Evolutionary conservation across 139 green algal genomes (phyloP).

Genomic region (Medakamo hakoo): DNA sequence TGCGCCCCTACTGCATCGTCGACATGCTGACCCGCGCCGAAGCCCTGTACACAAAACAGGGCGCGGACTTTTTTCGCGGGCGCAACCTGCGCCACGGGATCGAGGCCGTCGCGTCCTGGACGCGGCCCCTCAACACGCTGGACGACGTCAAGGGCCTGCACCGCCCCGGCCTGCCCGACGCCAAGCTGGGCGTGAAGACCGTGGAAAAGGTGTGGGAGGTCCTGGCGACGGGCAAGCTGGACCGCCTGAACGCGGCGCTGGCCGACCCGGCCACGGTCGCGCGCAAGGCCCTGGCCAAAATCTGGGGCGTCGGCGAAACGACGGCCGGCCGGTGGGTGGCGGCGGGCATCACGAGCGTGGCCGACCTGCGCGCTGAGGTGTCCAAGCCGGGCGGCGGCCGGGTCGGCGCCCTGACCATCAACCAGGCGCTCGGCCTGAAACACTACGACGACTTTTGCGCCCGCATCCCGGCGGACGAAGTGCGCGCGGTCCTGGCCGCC

Average conservation of each 20-base stretch:
- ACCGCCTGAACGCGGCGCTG: too few relatives aligned
- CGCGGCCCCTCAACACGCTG: too few relatives aligned
- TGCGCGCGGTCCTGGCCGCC: not conserved
- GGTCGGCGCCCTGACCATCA: not conserved
- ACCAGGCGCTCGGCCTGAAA: not conserved
- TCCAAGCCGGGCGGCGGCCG: too few relatives aligned
- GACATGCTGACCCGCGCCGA: constrained; percentile 9
- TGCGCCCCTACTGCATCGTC: constrained; percentile 30
- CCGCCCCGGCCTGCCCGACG: not conserved
- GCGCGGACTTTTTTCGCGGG: too few relatives aligned
- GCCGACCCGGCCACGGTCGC: not conserved
- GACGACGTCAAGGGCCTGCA: too few relatives aligned
- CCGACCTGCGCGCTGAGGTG: not conserved
- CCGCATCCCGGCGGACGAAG: not conserved
- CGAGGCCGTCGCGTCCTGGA: too few relatives aligned
- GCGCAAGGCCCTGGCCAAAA: not conserved
- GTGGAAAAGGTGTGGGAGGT: not conserved
- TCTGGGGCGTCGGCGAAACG: not conserved
- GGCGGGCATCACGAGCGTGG: not conserved
- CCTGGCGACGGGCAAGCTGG: not conserved
- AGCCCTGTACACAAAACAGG: too few relatives aligned
- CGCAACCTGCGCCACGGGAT: too few relatives aligned
- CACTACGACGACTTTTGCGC: not conserved
- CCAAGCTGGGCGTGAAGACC: not conserved
- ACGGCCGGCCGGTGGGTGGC: not conserved